These are phyloP conservation scores for Creolimax fragrantissima DNA, from an alignment of 78 protist genomes.

Conservation along the genomic window DNA sequence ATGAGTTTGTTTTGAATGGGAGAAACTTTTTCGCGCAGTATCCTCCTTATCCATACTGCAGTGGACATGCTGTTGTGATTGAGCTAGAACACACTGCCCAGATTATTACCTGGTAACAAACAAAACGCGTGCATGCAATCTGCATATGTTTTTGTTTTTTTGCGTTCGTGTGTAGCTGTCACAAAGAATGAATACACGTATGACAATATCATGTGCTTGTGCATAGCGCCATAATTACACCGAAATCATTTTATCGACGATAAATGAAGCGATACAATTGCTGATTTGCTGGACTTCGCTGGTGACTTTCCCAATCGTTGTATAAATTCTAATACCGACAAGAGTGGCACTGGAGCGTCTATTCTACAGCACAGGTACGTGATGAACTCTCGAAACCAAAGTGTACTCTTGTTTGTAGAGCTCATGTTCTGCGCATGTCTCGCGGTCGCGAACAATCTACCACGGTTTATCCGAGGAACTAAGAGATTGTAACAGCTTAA, in stretches of 20 bases:
- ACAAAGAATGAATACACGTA: too few relatives aligned
- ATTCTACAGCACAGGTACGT: not conserved
- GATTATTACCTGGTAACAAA: not conserved
- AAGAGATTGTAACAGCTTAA: not conserved
- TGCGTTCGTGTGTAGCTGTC: too few relatives aligned
- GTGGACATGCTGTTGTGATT: slow-evolving; percentile 7
- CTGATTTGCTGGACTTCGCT: not conserved
- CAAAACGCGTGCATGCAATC: too few relatives aligned
- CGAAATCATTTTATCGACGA: too few relatives aligned
- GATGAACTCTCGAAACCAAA: not conserved
- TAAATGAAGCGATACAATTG: not conserved
- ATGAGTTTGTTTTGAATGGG: not conserved
- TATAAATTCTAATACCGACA: not conserved
- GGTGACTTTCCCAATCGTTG: not conserved
- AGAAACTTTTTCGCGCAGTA: not conserved
- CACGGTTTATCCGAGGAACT: not conserved
- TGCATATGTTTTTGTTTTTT: too few relatives aligned
- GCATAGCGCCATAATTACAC: too few relatives aligned
- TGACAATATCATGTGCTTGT: too few relatives aligned
- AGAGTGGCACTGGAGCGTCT: not conserved
- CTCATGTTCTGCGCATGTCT: not conserved
- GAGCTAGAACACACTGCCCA: not conserved
- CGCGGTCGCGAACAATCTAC: not conserved
- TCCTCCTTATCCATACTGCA: slow-evolving; percentile 1
- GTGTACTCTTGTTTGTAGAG: not conserved